Evolutionary conservation across 139 green algal genomes (phyloP).

Genomic region (Tetraselmis striata): DNA sequence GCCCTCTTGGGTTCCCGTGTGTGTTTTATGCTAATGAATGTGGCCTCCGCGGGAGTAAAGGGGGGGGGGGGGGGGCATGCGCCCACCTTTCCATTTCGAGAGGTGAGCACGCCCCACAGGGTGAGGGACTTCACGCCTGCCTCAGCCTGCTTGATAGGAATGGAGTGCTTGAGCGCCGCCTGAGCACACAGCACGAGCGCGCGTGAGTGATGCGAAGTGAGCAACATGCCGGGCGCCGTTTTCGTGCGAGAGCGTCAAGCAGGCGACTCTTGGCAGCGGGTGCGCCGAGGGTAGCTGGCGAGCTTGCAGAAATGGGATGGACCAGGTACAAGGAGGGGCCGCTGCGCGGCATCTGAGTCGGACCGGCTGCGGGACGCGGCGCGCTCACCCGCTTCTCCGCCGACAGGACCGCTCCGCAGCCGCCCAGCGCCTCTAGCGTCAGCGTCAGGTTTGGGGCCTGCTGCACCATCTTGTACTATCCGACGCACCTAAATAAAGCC

Average conservation of each 20-base stretch:
- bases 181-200: conserved; percentile 15
- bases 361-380: background rate
- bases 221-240: background rate
- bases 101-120: conserved; percentile 49
- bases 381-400: conserved; percentile 49
- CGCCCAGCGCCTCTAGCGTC: conserved; percentile 51
- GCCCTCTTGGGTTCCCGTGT: too few species aligned
- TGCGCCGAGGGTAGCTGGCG: too few species aligned
- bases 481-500: too few species aligned
- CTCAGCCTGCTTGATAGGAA: conserved; percentile 59
- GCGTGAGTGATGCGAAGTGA: background rate
- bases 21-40: too few species aligned
- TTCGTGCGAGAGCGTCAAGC: background rate
- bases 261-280: background rate
- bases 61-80: background rate
- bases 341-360: too few species aligned
- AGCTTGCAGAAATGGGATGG: too few species aligned
- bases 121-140: conserved; percentile 43
- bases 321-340: too few species aligned
- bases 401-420: conserved; percentile 49
- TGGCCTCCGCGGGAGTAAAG: too few species aligned
- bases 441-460: conserved; percentile 46
- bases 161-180: conserved; percentile 49
- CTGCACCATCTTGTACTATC: conserved; percentile 46
- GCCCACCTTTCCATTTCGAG: conserved; percentile 56